Base-by-base conservation (phyloP, 2,329 filamentous ascomycete species). In the Ascochyta fabae region DNA sequence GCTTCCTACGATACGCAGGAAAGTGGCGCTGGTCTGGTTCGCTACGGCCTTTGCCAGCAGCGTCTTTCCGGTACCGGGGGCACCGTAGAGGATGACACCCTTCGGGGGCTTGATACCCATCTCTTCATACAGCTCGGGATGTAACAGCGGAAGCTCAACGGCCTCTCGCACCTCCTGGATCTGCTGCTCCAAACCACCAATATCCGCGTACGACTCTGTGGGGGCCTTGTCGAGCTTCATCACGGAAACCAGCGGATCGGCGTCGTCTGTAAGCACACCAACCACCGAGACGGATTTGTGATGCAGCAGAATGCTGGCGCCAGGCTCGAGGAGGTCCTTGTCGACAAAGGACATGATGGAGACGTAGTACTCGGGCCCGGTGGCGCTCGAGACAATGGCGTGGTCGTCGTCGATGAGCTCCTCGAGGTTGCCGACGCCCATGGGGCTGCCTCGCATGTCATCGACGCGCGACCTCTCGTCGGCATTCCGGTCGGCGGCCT, bases 331-430 rank as follows among this genome's bases (percentile, higher is more conserved):
- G 4, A 99, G 86, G 72, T 99, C 95, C 80, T 99, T 99, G 83
- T 99, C 95, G 64, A 99, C 95, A 71, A 99, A 99, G 51, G 94
- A 97, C 95, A 98, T 98, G 84, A 99, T 99, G 67, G 93, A 97
- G 65, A 99, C 95, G 77, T 98, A 99, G 84, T 96, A 99, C 77
- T 99, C 95, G 1, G 95, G 95, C 0, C 95, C 95, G 6, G 95
- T 98, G 0, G 95, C 96, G 76, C 92, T 96, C 16, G 93, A 97
- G 33, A 99, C 95, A 72, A 99, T 99, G 60, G 95, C 95, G 72
- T 99, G 95, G 80, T 99, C 95, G 75, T 99, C 95, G 72, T 99
- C 95, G 73, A 99, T 99, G 82, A 99, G 90, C 81, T 99, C 95
- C 79, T 99, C 95, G 65, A 99, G 81, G 56, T 95, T 98, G 61